These are phyloP conservation scores for Chalciporus sp. DNA, from an alignment of 1,284 basidiomycete genomes.

Conservation along the genomic window DNA sequence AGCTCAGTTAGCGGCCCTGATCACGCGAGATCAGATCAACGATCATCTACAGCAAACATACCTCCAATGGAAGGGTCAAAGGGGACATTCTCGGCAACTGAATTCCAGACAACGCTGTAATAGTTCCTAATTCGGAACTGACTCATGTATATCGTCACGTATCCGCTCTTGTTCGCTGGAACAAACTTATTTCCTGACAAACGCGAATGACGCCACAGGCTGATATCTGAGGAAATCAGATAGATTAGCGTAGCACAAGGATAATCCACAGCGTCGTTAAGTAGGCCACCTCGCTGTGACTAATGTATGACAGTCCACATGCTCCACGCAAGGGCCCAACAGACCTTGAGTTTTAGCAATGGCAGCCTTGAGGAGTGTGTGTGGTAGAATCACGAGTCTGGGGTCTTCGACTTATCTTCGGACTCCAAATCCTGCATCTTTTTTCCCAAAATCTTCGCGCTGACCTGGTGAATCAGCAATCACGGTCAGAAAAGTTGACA, in stretches of 20 bases:
- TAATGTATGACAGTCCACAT: slow-evolving; percentile 13
- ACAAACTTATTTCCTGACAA: slow-evolving; percentile 23
- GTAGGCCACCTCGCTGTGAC: neutral
- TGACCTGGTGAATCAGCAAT: slow-evolving; percentile 51
- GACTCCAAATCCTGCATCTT: slow-evolving; percentile 50
- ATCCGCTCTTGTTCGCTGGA: slow-evolving; percentile 15
- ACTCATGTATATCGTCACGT: slow-evolving; percentile 23
- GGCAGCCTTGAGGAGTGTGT: neutral
- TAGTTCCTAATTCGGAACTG: slow-evolving; percentile 24
- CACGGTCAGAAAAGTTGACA: slow-evolving; percentile 15
- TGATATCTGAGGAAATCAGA: slow-evolving; percentile 35
- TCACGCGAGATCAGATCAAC: slow-evolving; percentile 19
- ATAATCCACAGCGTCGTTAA: slow-evolving; percentile 14
- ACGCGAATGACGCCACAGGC: slow-evolving; percentile 20
- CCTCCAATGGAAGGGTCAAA: slow-evolving; percentile 32
- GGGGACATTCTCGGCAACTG: slow-evolving; percentile 22
- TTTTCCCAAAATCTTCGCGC: slow-evolving; percentile 79
- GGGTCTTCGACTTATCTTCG: slow-evolving; percentile 32
- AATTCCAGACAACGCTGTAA: slow-evolving; percentile 19
- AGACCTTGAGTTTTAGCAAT: neutral
- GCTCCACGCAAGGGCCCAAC: slow-evolving; percentile 9
- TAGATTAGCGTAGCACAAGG: slow-evolving; percentile 15
- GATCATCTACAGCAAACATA: slow-evolving; percentile 11
- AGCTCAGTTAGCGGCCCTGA: slow-evolving; percentile 10
- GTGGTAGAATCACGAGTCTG: slow-evolving; percentile 28